Evolutionary conservation across 208 protist genomes (phyloP), one percentile per base, ranked within the genome.

Genomic region (Trypanosoma scelopori): DNA sequence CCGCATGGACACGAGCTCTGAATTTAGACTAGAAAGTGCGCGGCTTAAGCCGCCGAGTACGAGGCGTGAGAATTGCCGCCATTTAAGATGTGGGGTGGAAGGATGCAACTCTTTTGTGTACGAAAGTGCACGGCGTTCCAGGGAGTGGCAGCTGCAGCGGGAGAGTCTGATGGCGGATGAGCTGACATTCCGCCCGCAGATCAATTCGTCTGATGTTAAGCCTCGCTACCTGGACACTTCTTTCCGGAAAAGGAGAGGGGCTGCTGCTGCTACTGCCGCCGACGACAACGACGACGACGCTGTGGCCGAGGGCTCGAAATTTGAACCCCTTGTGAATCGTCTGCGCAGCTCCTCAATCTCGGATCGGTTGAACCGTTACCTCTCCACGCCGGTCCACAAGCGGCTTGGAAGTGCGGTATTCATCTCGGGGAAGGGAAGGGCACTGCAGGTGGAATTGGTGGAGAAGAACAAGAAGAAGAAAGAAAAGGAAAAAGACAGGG

Each of bases 101-200:
- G 28, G 22, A n/a, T 22, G 59, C 37, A 61, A 25, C 35, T 18
- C 32, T 27, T 50, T 51, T 18, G 23, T 46, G 22, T 65, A 55
- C 30, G 20, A 18, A 20, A 41, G 59, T 30, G 1, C 59, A 28
- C 45, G n/a, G 32, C 59, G 45, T 3, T 46, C 9, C 16, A 22
- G 48, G 28, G 47, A 52, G 18, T 48, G 45, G 16, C 7, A 52
- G 12, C 30, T 23, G 30, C 42, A 22, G 28, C n/a, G 55, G 28
- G 1, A 27, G 46, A 30, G 25, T 12, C 15, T 32, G 15, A 22
- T 55, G 32, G 47, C 42, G 1, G 61, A 55, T 35, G 61, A 66
- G 23, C 35, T 55, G 5, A 66, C 61, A 3, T 66, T 66, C n/a
- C 61, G 28, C 50, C 61, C 61, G 11, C 23, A 55, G 5, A 66